Evolutionary conservation across 2,329 filamentous ascomycete species (phyloP).

Genomic region (Aaosphaeria arxii): DNA sequence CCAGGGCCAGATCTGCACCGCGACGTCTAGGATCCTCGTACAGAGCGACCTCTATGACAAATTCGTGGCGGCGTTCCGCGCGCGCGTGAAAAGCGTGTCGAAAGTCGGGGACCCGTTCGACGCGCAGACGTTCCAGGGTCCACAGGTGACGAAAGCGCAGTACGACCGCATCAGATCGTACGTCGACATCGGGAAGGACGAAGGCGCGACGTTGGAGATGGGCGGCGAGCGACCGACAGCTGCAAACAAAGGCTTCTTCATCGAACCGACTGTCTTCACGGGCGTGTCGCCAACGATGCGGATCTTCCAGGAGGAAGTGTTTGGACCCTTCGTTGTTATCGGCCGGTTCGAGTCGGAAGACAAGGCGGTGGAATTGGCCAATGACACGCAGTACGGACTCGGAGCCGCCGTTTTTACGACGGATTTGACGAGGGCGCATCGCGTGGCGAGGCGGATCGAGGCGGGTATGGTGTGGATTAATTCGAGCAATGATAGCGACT

Average conservation of each 20-base stretch:
- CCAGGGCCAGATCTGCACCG: slow-evolving; percentile 64
- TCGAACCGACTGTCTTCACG: neutral
- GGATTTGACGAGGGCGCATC: slow-evolving; percentile 6
- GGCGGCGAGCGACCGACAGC: slow-evolving; percentile 22
- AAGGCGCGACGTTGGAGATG: slow-evolving; percentile 44
- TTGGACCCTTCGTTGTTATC: slow-evolving; percentile 68
- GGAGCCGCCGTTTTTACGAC: slow-evolving; percentile 21
- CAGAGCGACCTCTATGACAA: slow-evolving; percentile 49
- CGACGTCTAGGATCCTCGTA: slow-evolving; percentile 67
- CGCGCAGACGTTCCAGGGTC: neutral
- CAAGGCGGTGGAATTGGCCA: slow-evolving; percentile 68
- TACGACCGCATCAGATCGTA: slow-evolving; percentile 38
- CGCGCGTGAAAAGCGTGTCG: slow-evolving; percentile 24
- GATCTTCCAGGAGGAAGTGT: slow-evolving; percentile 68
- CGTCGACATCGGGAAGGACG: slow-evolving; percentile 54
- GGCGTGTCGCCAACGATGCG: slow-evolving; percentile 53
- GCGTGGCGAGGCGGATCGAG: slow-evolving; percentile 15
- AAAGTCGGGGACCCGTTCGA: neutral
- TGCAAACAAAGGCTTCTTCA: neutral
- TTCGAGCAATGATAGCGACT: neutral
- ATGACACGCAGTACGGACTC: slow-evolving; percentile 66
- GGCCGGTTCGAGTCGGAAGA: slow-evolving; percentile 61
- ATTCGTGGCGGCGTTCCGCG: slow-evolving; percentile 49
- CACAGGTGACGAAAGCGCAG: neutral
- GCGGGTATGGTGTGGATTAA: slow-evolving; percentile 38